A percentile compares a stretch with the other conserved stretches of the same genome.
Conservation (phyloP, 208 protist species). For the Leishmania braziliensis region DNA sequence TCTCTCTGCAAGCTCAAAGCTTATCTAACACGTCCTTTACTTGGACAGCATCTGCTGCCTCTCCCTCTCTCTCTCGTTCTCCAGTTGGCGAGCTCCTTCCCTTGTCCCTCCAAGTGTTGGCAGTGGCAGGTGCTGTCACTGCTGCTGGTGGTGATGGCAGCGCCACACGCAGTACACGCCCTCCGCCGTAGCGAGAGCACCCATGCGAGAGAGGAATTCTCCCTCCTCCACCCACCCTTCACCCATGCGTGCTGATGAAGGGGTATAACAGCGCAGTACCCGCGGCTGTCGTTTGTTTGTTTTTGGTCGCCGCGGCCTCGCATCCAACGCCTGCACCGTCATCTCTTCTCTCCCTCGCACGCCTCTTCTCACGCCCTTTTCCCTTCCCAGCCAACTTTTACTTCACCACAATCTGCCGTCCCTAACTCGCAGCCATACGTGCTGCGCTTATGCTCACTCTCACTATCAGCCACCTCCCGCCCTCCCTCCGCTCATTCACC, state of each 20-base stretch:
- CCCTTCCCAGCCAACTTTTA: not conserved
- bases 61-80: not conserved
- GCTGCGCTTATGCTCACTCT: not conserved
- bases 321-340: not conserved
- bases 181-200: not conserved
- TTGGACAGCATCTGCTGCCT: not conserved
- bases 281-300: no score
- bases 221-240: not conserved
- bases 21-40: not conserved
- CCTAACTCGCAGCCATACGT: not conserved
- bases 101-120: not conserved
- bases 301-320: not conserved
- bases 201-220: not conserved
- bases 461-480: not conserved
- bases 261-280: not conserved
- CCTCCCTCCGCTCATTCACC: not conserved
- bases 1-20: not conserved
- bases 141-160: not conserved
- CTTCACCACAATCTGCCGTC: not conserved
- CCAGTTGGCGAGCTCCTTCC: not conserved
- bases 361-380: not conserved
- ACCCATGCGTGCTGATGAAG: not conserved
- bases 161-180: not conserved
- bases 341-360: not conserved
- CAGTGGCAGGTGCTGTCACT: not conserved